Base-by-base conservation (phyloP, 2,329 filamentous ascomycete genomes). In the Microdochium paspali region DNA sequence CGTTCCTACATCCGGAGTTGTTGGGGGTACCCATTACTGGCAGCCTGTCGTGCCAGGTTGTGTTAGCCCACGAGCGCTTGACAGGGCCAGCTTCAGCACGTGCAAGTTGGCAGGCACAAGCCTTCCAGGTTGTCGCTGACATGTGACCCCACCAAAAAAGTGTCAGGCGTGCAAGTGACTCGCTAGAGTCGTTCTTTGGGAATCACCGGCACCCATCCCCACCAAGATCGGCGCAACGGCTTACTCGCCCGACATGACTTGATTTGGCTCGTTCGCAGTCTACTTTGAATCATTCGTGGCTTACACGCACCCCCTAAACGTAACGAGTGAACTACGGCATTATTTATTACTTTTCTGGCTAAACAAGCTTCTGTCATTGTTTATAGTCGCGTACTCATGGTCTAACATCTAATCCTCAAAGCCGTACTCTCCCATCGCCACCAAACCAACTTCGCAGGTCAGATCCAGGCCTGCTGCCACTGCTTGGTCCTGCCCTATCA, bases 371-470 rank as follows among this genome's bases (percentile, higher is more conserved):
- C 18, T 10, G 10, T 5, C 23, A 10, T 12, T 43, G 5, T 43
- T 12, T 43, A 20, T 43, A 21, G 24, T 18, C 7, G 20, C 20
- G 7, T 43, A 6, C 39, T 6, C 7, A 7, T 21, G 18, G n/a
- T 10, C 12, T 24, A 44, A 10, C 13, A 24, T 15, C 24, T 47
- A 20, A n/a, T 12, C 26, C 26, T 52, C 51, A 63, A 47, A 63
- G 32, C 40, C 59, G 54, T 57, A 63, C 61, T 47, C 61, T 54
- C 23, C 68, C 68, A 13, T 70, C 68, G 24, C 74, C 75, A 13
- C 72, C 74, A 59, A 84, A 82, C 77, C 79, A 80, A 46, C 77
- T 67, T 46, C 77, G 68, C 45, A 82, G 69, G 53, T 77, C 72
- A 6, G 65, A 67, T 32, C 20, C 44, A 13, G 30, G 18, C 23